Conservation (phyloP, 495 filamentous ascomycete genomes). For the Trichocladium antarcticum region DNA sequence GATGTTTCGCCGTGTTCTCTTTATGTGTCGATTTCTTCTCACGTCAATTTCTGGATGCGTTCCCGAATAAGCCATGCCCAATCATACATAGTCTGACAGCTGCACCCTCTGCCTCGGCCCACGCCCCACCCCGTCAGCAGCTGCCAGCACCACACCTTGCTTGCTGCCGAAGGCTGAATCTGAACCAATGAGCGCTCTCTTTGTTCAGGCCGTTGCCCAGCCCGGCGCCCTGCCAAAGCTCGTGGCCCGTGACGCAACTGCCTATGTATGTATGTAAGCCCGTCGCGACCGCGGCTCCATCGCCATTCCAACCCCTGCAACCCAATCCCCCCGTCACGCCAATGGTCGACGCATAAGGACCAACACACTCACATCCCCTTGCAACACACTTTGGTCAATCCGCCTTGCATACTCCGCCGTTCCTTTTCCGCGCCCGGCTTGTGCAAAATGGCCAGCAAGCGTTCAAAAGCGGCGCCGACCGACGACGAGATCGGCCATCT, state of each 20-base stretch:
- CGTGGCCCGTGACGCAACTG: conserved; percentile 8
- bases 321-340: no score
- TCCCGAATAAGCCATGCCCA: conserved; percentile 27
- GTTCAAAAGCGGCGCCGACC: conserved; percentile 43
- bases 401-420: no score
- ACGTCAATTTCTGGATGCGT: conserved; percentile 28
- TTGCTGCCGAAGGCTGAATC: neutral
- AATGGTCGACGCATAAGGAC: no score
- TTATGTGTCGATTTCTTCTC: conserved; percentile 28
- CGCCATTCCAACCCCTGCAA: neutral
- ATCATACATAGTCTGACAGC: conserved; percentile 7
- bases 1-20: neutral
- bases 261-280: no score
- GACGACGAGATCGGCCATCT: conserved; percentile 76
- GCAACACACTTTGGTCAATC: no score
- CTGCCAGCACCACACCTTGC: neutral
- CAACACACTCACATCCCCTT: no score
- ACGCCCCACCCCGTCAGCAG: conserved; percentile 14
- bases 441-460: conserved; percentile 32
- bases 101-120: conserved; percentile 13
- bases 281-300: neutral
- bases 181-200: no score
- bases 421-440: neutral
- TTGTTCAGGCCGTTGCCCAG: neutral
- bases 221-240: neutral